A percentile compares a stretch with the other conserved stretches of the same genome.
Evolutionary conservation across 495 filamentous ascomycete genomes (phyloP).

Genomic region (Aspergillus leporis): DNA sequence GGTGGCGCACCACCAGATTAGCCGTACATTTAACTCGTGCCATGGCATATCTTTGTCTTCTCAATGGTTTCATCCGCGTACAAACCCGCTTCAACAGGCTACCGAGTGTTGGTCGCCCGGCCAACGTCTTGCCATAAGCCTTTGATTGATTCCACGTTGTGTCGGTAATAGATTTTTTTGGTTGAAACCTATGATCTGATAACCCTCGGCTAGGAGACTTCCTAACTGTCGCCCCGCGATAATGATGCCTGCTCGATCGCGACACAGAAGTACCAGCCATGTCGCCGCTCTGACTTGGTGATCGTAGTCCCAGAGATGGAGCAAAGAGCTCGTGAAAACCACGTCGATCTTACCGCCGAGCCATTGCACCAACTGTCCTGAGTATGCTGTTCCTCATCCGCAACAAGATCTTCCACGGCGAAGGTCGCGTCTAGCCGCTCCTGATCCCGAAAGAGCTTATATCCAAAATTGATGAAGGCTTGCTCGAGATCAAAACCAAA

Average conservation of each 20-base stretch:
- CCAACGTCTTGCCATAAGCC: conserved; percentile 48
- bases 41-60: neutral
- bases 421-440: conserved; percentile 28
- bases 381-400: conserved; percentile 1
- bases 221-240: conserved; percentile 48
- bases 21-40: neutral
- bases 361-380: conserved; percentile 13
- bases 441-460: conserved; percentile 50
- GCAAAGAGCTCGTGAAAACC: conserved; percentile 44
- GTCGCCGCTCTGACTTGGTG: conserved; percentile 33
- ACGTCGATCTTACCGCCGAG: conserved; percentile 37
- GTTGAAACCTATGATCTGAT: conserved; percentile 19
- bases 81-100: conserved; percentile 35
- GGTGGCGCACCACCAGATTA: neutral
- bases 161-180: conserved; percentile 31
- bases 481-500: conserved; percentile 51
- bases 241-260: conserved; percentile 33
- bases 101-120: conserved; percentile 37
- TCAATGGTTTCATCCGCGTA: conserved; percentile 16
- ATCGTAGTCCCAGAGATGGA: conserved; percentile 46
- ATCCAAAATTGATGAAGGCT: conserved; percentile 52
- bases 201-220: conserved; percentile 25
- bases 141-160: conserved; percentile 44
- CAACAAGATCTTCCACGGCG: conserved; percentile 33
- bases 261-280: conserved; percentile 36